Evolutionary conservation across 495 filamentous ascomycete species (phyloP).

Genomic region (Lophium mytilinum): DNA sequence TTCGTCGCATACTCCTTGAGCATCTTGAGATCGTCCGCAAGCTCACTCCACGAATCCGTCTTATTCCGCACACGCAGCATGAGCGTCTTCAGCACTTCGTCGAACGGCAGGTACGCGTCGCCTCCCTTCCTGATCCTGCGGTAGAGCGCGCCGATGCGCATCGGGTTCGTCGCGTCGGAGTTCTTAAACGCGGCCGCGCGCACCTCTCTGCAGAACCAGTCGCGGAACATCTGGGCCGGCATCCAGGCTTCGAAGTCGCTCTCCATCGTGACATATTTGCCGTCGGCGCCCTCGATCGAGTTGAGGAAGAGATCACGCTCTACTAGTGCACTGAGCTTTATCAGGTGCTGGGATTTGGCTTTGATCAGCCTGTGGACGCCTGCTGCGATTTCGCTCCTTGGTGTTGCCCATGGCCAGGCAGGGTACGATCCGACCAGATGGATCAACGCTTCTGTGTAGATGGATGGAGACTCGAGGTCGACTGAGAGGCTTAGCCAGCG

Average conservation of each 20-base stretch:
- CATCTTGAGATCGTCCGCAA: conserved; percentile 13
- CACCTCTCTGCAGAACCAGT: conserved; percentile 17
- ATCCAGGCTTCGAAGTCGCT: conserved; percentile 14
- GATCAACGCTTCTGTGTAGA: conserved; percentile 30
- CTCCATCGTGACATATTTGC: neutral
- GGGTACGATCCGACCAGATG: conserved; percentile 28
- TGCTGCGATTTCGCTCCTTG: neutral
- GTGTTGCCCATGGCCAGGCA: conserved; percentile 15
- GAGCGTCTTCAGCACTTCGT: conserved; percentile 6
- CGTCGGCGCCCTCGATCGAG: conserved; percentile 5
- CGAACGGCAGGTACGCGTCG: conserved; percentile 16
- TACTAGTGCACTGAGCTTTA: neutral
- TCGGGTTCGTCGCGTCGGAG: neutral
- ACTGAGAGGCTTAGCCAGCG: conserved; percentile 25
- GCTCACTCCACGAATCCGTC: conserved; percentile 1
- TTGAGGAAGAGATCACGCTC: conserved; percentile 25
- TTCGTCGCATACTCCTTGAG: conserved; percentile 22
- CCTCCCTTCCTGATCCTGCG: conserved; percentile 13
- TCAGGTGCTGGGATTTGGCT: conserved; percentile 8
- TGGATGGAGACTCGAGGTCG: conserved; percentile 14
- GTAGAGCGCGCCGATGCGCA: conserved; percentile 16
- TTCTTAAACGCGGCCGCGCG: neutral
- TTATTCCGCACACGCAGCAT: neutral
- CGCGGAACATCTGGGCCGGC: conserved; percentile 25
- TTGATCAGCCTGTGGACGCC: conserved; percentile 15